phyloP scores from a whole-genome alignment of 75 land plant species.

The Pinus albicaulis region DNA sequence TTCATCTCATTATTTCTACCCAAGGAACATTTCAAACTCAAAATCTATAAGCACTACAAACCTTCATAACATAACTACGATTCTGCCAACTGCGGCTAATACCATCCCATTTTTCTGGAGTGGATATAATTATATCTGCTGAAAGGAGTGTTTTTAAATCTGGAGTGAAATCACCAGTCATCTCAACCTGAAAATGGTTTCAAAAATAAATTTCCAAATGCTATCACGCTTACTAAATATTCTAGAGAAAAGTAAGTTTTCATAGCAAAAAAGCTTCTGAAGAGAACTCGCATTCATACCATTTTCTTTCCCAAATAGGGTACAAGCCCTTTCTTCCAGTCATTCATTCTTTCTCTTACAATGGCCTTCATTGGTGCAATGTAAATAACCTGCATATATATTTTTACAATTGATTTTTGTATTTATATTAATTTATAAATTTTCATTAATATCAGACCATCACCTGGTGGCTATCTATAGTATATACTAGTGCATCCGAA shows the following conservation, averaged over 20 bases:
- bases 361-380: conserved; percentile 98
- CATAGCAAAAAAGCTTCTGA: background rate
- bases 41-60: conserved; percentile 10
- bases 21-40: background rate
- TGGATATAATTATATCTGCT: conserved; percentile 97
- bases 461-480: background rate
- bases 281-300: conserved; percentile 36
- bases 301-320: conserved; percentile 74
- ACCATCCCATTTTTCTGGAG: conserved; percentile 99
- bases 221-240: background rate
- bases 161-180: conserved; percentile 99
- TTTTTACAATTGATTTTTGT: background rate
- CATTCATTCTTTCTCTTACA: conserved; percentile 96
- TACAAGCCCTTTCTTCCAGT: conserved; percentile 83
- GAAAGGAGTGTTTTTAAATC: conserved; percentile 84
- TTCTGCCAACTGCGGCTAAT: conserved; percentile 97
- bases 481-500: background rate
- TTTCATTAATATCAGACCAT: no score
- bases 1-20: background rate
- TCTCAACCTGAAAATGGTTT: conserved; percentile 66
- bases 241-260: background rate
- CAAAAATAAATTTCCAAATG: background rate
- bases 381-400: conserved; percentile 73
- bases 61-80: conserved; percentile 96
- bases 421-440: background rate